phyloP scores from a whole-genome alignment of 805 yeast genomes.

The Lachancea dasiensis region DNA sequence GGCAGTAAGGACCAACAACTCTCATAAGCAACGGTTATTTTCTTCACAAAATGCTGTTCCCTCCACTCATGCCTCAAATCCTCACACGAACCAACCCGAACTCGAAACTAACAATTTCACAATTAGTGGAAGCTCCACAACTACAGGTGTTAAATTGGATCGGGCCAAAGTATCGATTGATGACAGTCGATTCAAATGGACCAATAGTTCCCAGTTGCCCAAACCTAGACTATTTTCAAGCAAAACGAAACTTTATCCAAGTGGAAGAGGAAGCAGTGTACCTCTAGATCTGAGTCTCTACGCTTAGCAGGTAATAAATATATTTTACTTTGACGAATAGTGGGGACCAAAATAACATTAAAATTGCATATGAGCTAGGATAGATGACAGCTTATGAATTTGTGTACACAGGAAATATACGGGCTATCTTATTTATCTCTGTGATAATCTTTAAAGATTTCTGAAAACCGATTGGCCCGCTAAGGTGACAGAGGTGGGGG shows the following conservation, averaged over 20 bases:
- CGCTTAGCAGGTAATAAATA: slow-evolving; percentile 5
- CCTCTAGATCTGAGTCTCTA: slow-evolving; percentile 59
- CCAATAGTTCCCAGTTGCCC: slow-evolving; percentile 65
- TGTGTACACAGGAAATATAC: too few relatives aligned
- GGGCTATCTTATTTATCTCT: too few relatives aligned
- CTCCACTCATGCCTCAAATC: slow-evolving; percentile 16
- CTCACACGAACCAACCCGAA: slow-evolving; percentile 22
- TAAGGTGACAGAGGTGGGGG: too few relatives aligned
- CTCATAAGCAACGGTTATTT: slow-evolving; percentile 27
- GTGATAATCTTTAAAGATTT: too few relatives aligned
- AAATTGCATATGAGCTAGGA: neutral
- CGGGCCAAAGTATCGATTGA: slow-evolving; percentile 46
- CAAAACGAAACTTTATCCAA: slow-evolving; percentile 76
- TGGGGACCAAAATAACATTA: neutral
- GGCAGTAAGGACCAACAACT: slow-evolving; percentile 3
- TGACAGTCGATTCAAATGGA: slow-evolving; percentile 64
- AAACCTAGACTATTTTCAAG: slow-evolving; percentile 78
- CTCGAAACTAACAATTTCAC: slow-evolving; percentile 21
- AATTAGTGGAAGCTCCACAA: slow-evolving; percentile 25
- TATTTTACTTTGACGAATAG: too few relatives aligned
- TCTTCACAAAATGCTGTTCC: slow-evolving; percentile 27
- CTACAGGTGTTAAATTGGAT: slow-evolving; percentile 26
- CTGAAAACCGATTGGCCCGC: too few relatives aligned
- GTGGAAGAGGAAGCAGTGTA: slow-evolving; percentile 91
- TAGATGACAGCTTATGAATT: too few relatives aligned